Base-by-base conservation (phyloP, 371 early-diverging fungal species). In the Mucor sp. region DNA sequence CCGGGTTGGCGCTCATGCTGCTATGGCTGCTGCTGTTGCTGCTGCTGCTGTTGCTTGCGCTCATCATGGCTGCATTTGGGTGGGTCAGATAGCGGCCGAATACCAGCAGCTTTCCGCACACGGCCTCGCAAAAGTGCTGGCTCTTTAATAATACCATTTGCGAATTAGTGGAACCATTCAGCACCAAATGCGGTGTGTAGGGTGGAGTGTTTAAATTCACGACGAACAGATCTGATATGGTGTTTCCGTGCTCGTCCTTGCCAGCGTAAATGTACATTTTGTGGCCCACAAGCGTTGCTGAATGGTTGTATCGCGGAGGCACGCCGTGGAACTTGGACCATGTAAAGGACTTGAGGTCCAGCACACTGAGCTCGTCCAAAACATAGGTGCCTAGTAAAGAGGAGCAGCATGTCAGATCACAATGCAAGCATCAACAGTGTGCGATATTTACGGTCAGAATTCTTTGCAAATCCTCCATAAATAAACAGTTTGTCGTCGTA, bases 101-200 rank as follows among this genome's bases (percentile, higher is more conserved):
- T 2, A 89, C 81, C 0, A 91, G 70, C 7, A 83, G 72, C 63
- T 87, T 87, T 12, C 83, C 85, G 48, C 88, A 88, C 6, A 91
- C 75, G 0, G 85, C 75, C 69, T 91, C 89, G 58, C 84, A 86
- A 66, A 89, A 89, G 69, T 89, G 90, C 44, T 89, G 89, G 14
- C 88, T 87, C 64, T 87, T 85, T 27, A 87, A 69, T 17, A 88
- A 68, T 6, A 87, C 89, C 62, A 88, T 83, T 47, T 85, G 81
- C 9, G 77, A 76, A 23, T 81, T 77, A 25, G 78, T 59, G 14
- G 69, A 76, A 14, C 78, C 80, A 33, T 74, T 74, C 17, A 82
- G 63, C 3, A 83, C 78, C 9, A 79, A 71, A 58, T 83, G 83
- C 2, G 83, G 77, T 23, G 72, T 77, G 50, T 80, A 79, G 25